Base-by-base conservation (phyloP, 2,329 filamentous ascomycete species). In the Cytospora schulzeri region DNA sequence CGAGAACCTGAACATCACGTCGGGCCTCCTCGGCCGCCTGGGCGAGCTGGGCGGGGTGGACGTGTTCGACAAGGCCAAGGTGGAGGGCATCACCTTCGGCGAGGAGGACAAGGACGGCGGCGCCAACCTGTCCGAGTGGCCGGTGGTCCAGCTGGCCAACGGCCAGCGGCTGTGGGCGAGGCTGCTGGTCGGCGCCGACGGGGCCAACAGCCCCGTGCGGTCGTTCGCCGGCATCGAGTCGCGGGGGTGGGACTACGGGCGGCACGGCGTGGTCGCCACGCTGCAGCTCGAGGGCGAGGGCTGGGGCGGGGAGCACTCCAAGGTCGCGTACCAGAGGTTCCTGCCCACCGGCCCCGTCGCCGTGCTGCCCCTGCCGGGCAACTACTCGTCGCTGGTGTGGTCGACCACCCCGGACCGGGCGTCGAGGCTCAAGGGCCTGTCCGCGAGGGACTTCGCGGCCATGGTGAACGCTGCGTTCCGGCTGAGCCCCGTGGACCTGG, bases 401-500 rank as follows among this genome's bases (percentile, higher is more conserved):
- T 96, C 93, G 7, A 98, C 93, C 1, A 95, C 91, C 0, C 90
- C 93, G 0, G 83, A 87, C 62, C 88, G 92, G 66, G 95, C 94
- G 0, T 83, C 90, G 0, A 82, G 89, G 62, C 83, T 99, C 50
- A 97, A 96, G 80, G 85, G 84, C 45, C 83, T 99, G 5, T 80
- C 88, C 0, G 76, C 88, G 0, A 79, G 81, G 57, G 91, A 96
- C 73, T 96, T 99, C 73, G 79, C 89, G 19, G 89, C 92, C 35
- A 90, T 94, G 84, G 91, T 99, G 69, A 98, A 99, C 73, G 93
- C 94, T 0, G 95, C 92, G 0, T 97, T 99, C 80, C 88, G 93
- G 15, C 83, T 99, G 22, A 84, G 85, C 65, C 84, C 90, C 19
- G 86, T 90, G 2, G 95, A 99, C 75, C 80, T 99, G 5, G 84